Evolutionary conservation across 2,329 filamentous ascomycete species (phyloP), one percentile per base, ranked within the genome.

Genomic region (Epichloe gansuensis): DNA sequence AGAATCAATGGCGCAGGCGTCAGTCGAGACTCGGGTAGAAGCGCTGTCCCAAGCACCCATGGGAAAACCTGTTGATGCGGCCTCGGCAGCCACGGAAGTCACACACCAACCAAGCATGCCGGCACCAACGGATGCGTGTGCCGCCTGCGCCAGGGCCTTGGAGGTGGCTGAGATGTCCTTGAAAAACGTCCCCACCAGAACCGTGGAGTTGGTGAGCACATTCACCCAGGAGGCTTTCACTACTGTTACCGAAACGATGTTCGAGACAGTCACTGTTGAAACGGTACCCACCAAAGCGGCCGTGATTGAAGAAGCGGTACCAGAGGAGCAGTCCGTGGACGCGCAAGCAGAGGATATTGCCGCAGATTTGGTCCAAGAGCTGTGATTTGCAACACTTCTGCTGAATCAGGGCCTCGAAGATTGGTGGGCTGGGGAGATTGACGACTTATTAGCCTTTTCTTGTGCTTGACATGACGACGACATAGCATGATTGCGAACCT

Each of bases 231-330:
- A 52, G 38, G 45, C 47, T 6, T 13, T 34, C 8, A 23, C 5
- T 15, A 72, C 68, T 7, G 60, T 60, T 39, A 63, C 62, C 9
- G 64, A 70, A 54, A 69, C 62, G 1, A 56, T 61, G 44, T 38
- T 55, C 13, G 28, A 52, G 51, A 53, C 54, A 3, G 48, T 50
- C 21, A 53, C 54, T 34, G 51, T 58, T 13, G 48, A 59, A 6
- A 56, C 52, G 3, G 45, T 58, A 12, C 56, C 55, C 23, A 56
- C 48, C 3, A 46, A 58, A 43, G 53, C 45, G 25, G 52, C 46
- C 13, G 48, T 54, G 15, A 34, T 25, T 2, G 57, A 57, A 15
- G 53, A 57, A 15, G 51, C 38, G 6, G 46, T 41, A 11, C 42
- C 37, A 3, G 42, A 25, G 8, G 48, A 47, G 35, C 17, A 25